Evolutionary conservation across 179 eudicot species (phyloP), one percentile per base, ranked within the genome.

Genomic region (Nepenthes alata): DNA sequence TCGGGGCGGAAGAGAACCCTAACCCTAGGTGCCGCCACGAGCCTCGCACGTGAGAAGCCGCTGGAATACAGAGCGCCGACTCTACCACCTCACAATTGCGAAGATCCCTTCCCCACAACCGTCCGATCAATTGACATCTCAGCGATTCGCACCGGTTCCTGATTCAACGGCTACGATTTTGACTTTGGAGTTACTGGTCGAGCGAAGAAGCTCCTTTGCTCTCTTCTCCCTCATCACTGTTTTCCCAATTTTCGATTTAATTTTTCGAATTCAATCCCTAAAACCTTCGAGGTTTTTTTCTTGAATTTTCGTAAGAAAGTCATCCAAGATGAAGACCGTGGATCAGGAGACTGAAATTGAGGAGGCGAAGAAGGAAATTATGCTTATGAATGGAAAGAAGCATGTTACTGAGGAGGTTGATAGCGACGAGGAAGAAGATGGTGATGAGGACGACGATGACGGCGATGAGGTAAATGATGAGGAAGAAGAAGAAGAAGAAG

Each of bases 121-220:
- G 83, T 84, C 74, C 56, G 74, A 77, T 79, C 59, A 2, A 0
- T 0, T 5, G n/a, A 57, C 93, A 83, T 79, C 85, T 83, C 93
- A 81, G 38, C 71, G 34, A 83, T 85, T 88, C 86, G 9, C 41
- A 16, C 39, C 8, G 1, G 4, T 11, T 25, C 59, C 1, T 2
- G n/a, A 48, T 58, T 72, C 72, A 77, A 83, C 89, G 88, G 86
- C 63, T 65, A 41, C 72, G 86, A 86, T 83, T 64, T 49, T 61
- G 44, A 3, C 64, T 39, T 61, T 37, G 57, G 25, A 67, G 68
- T 62, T 72, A 80, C 78, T 76, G 81, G 74, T 56, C 60, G 77
- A 72, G 74, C 76, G 66, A 68, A 63, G 66, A 60, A 72, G 65
- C 25, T 25, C 25, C 70, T 57, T 78, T 57, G 51, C 69, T 59